Base-by-base conservation (phyloP, 2,329 filamentous ascomycete species). In the Chrysosporium queenslandicum region DNA sequence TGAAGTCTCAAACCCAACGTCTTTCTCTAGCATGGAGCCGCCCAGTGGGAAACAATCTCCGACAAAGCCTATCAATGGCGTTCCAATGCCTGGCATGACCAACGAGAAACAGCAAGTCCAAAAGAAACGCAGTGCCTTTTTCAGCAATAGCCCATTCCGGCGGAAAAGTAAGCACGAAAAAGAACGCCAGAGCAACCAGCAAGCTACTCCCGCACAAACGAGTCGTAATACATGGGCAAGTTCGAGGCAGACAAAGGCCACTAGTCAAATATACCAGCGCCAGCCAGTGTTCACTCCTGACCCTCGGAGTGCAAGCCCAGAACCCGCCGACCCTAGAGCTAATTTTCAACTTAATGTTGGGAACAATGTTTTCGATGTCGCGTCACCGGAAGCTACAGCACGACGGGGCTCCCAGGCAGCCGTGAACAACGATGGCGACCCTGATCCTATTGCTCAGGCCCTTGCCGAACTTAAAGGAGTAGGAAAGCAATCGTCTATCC, bases 361-460 rank as follows among this genome's bases (percentile, higher is more conserved):
- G 6, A 88, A 94, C 61, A 98, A 98, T 61, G 88, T 98, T 9
- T 95, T 98, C 62, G 83, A 94, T 53, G 91, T 98, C 8, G 85
- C 86, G 11, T 85, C 85, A 7, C 84, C 87, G 0, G 86, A 91
- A 55, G 63, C 57, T 41, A 75, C 68, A 40, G 74, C 74, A 39
- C 64, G 71, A 9, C 64, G 63, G 63, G 57, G 62, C 60, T 53
- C 68, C 53, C 53, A 68, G 65, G 29, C 67, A 63, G 45, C 64
- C 64, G 59, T 74, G 65, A 52, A 66, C 9, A 60, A 69, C 3
- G 70, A 76, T 30, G 83, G 86, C 25, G 84, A 88, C 21, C 69
- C 78, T 14, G 92, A 98, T 62, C 92, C 92, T 0, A 95, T 98
- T 63, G 92, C 91, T 2, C 79, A 87, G 60, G 94, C 92, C 21